phyloP scores from a whole-genome alignment of 2,329 filamentous ascomycete species.

The Rutstroemia sp. region DNA sequence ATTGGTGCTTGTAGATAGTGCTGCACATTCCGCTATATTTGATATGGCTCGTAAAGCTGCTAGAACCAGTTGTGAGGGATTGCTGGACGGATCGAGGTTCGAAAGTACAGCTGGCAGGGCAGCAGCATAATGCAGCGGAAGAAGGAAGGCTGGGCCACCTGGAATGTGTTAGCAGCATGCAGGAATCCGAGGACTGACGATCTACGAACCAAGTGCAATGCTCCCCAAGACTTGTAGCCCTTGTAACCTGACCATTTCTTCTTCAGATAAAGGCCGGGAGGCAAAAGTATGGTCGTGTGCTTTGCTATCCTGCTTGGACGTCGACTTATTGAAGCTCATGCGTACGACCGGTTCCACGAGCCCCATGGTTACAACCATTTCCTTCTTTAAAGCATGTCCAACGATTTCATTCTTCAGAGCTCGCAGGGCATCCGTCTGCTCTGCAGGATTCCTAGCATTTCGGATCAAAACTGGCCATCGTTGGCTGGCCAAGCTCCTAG shows the following conservation, averaged over 20 bases:
- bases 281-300: slow-evolving; percentile 39
- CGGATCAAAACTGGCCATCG: slow-evolving; percentile 48
- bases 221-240: slow-evolving; percentile 80
- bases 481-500: slow-evolving; percentile 7
- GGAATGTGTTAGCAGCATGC: slow-evolving; percentile 13
- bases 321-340: slow-evolving; percentile 37
- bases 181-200: not conserved
- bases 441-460: slow-evolving; percentile 42
- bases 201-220: slow-evolving; percentile 66
- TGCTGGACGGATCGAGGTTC: slow-evolving; percentile 58
- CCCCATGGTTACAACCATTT: slow-evolving; percentile 65
- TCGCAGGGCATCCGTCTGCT: slow-evolving; percentile 56
- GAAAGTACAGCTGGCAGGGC: slow-evolving; percentile 64
- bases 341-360: slow-evolving; percentile 55
- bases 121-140: slow-evolving; percentile 61
- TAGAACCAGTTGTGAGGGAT: slow-evolving; percentile 59
- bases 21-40: slow-evolving; percentile 60
- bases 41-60: slow-evolving; percentile 69
- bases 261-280: slow-evolving; percentile 41
- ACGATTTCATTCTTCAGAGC: slow-evolving; percentile 82
- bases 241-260: slow-evolving; percentile 65
- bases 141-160: slow-evolving; percentile 76
- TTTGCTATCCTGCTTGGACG: slow-evolving; percentile 38
- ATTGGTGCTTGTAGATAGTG: slow-evolving; percentile 44
- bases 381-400: slow-evolving; percentile 82